Conservation (phyloP, 2,329 filamentous ascomycete species). For the Cercospora sp. region DNA sequence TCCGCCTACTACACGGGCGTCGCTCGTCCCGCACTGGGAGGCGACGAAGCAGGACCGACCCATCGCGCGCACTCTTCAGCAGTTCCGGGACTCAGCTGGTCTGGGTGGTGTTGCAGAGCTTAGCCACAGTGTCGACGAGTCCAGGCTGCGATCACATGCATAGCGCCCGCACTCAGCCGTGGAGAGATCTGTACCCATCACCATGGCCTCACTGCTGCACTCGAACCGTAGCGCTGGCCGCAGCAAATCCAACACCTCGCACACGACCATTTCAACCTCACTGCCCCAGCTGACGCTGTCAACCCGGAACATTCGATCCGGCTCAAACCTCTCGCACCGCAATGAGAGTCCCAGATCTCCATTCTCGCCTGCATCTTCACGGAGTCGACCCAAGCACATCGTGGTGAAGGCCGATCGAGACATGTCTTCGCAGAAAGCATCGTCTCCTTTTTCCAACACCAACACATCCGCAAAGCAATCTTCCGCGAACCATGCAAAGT, state of each 20-base stretch:
- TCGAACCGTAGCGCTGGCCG: conserved; percentile 25
- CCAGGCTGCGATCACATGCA: conserved; percentile 11
- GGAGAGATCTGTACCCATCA: neutral
- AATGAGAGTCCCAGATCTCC: conserved; percentile 9
- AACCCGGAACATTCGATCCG: conserved; percentile 19
- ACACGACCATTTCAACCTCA: conserved; percentile 13
- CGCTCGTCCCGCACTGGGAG: neutral
- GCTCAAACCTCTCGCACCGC: conserved; percentile 15
- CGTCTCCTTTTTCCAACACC: conserved; percentile 17
- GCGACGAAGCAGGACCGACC: neutral
- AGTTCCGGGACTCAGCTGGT: neutral
- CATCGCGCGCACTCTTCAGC: neutral
- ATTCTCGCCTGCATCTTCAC: conserved; percentile 7
- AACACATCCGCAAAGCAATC: conserved; percentile 11
- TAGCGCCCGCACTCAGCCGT: neutral
- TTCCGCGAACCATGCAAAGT: conserved; percentile 30
- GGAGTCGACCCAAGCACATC: neutral
- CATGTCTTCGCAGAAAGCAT: conserved; percentile 13
- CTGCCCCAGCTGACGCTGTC: conserved; percentile 22
- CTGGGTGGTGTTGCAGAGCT: neutral
- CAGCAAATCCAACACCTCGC: conserved; percentile 18
- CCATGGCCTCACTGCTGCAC: conserved; percentile 19
- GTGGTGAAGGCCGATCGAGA: conserved; percentile 14
- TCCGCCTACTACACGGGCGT: neutral
- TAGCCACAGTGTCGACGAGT: conserved; percentile 7